Evolutionary conservation across 2,329 filamentous ascomycete genomes (phyloP).

Genomic region (Dactylellina parvicollis): DNA sequence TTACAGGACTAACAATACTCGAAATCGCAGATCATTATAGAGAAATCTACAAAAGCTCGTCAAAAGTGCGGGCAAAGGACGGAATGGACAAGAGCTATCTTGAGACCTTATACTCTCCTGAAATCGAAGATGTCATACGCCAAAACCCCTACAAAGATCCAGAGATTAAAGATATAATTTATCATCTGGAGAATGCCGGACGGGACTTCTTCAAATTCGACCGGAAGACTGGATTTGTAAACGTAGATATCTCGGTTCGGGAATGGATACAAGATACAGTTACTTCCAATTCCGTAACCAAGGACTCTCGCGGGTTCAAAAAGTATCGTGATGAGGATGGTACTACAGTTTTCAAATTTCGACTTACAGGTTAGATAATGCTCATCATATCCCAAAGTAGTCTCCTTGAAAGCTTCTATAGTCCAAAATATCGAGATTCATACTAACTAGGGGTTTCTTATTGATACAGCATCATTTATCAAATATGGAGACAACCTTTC

Average conservation of each 20-base stretch:
- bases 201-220: constrained; percentile 43
- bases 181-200: constrained; percentile 45
- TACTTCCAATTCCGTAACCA: constrained; percentile 1
- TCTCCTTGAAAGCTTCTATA: not conserved
- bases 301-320: constrained; percentile 30
- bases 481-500: constrained; percentile 40
- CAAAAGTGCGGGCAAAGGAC: too few species aligned
- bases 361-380: constrained; percentile 19
- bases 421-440: not conserved
- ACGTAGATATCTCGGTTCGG: constrained; percentile 42
- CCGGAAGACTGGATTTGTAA: constrained; percentile 26
- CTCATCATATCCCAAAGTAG: not conserved
- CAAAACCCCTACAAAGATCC: constrained; percentile 38
- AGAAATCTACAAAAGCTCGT: too few species aligned
- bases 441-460: too few species aligned
- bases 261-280: constrained; percentile 37
- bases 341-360: constrained; percentile 46
- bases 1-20: constrained; percentile 12
- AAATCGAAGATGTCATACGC: not conserved
- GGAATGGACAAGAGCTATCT: too few species aligned
- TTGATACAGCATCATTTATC: constrained; percentile 45
- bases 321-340: constrained; percentile 30
- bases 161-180: constrained; percentile 37
- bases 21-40: constrained; percentile 43
- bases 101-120: constrained; percentile 15